These are phyloP conservation scores for Hylodesmum podocarpum DNA, from an alignment of 306 rosid genomes.

Conservation along the genomic window DNA sequence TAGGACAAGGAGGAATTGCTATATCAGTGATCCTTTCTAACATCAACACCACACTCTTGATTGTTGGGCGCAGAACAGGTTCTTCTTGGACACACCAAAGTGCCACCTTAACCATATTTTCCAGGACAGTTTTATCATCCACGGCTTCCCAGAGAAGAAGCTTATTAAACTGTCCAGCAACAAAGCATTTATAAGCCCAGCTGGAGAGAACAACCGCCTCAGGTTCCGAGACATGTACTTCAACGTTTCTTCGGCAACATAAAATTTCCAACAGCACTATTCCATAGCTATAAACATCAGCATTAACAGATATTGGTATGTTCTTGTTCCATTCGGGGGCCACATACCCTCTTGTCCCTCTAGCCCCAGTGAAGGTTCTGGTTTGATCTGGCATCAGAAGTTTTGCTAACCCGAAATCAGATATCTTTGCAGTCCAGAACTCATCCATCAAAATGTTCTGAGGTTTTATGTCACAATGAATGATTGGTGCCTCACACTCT, in stretches of 20 bases:
- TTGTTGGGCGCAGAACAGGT: constrained; percentile 38
- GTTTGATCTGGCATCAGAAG: constrained; percentile 41
- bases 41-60: constrained; percentile 44
- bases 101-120: constrained; percentile 38
- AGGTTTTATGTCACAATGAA: constrained; percentile 44
- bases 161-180: constrained; percentile 14
- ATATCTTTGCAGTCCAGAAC: constrained; percentile 37
- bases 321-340: constrained; percentile 44
- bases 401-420: constrained; percentile 42
- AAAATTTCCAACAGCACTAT: constrained; percentile 26
- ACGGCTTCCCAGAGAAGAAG: constrained; percentile 18
- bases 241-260: constrained; percentile 35
- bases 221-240: constrained; percentile 9
- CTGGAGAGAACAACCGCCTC: constrained; percentile 33
- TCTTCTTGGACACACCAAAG: constrained; percentile 46
- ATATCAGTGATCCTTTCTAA: constrained; percentile 33
- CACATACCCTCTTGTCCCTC: constrained; percentile 44
- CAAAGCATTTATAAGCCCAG: constrained; percentile 38
- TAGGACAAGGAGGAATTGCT: constrained; percentile 40
- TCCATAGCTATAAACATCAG: constrained; percentile 44
- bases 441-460: constrained; percentile 46
- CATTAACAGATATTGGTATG: constrained; percentile 37
- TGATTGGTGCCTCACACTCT: constrained; percentile 35
- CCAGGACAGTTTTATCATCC: constrained; percentile 16
- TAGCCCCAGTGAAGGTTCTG: constrained; percentile 32